Evolutionary conservation across 805 yeast genomes (phyloP).

Genomic region (Ogataea haglerorum): DNA sequence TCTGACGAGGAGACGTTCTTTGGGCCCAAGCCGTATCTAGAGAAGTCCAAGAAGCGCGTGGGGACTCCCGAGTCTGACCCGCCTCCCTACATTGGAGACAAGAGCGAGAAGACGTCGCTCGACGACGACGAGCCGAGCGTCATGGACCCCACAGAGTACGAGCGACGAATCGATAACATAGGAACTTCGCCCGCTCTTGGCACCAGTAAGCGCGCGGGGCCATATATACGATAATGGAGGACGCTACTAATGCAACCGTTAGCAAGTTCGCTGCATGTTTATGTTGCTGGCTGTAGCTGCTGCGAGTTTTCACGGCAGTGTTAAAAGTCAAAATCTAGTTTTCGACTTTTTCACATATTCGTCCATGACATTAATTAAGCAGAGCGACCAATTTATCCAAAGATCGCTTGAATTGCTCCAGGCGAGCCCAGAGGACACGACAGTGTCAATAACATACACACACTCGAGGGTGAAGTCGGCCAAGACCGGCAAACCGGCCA

Average conservation of each 20-base stretch:
- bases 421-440: conserved; percentile 29
- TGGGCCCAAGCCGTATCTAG: conserved; percentile 37
- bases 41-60: conserved; percentile 8
- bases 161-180: conserved; percentile 13
- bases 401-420: conserved; percentile 28
- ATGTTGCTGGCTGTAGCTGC: background rate
- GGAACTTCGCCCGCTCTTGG: conserved; percentile 11
- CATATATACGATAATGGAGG: background rate
- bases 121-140: conserved; percentile 1
- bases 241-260: background rate
- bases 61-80: conserved; percentile 28
- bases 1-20: conserved; percentile 60
- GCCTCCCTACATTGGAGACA: conserved; percentile 24
- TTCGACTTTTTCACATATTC: background rate
- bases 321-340: background rate
- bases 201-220: conserved; percentile 3
- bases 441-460: conserved; percentile 33
- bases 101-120: conserved; percentile 4
- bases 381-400: conserved; percentile 31
- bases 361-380: conserved; percentile 4
- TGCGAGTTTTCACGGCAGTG: background rate
- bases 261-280: too few species aligned
- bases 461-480: conserved; percentile 24
- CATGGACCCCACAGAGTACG: conserved; percentile 21
- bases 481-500: conserved; percentile 15